Conservation (phyloP, 1,284 basidiomycete genomes). For the Cryptococcus amylolentus region DNA sequence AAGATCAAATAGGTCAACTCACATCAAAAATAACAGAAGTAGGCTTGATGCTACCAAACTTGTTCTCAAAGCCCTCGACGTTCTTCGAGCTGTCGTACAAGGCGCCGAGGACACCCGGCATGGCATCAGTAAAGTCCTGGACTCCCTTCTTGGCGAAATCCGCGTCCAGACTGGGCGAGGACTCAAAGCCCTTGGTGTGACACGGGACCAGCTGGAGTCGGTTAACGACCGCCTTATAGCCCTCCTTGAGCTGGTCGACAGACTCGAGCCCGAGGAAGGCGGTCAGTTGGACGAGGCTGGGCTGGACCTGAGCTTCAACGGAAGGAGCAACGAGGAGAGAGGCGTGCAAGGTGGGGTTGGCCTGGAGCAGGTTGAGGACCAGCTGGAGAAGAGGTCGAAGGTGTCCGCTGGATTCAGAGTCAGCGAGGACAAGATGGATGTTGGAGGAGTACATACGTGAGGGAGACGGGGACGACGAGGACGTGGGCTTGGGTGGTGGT, state of each 20-base stretch:
- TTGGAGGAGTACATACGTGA: neutral
- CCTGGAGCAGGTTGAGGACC: conserved; percentile 17
- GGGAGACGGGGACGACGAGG: neutral
- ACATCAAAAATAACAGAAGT: conserved; percentile 19
- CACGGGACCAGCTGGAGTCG: conserved; percentile 8
- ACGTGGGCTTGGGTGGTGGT: neutral
- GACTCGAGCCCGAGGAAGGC: conserved; percentile 1
- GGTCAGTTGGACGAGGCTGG: conserved; percentile 10
- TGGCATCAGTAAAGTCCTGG: conserved; percentile 13
- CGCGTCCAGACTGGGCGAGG: neutral
- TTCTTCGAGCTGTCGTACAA: conserved; percentile 3
- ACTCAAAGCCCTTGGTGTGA: conserved; percentile 2
- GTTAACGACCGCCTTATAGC: neutral
- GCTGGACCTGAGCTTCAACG: conserved; percentile 3
- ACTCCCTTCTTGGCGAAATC: conserved; percentile 7
- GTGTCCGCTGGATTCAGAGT: conserved; percentile 19
- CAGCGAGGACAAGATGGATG: neutral
- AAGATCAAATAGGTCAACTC: conserved; percentile 7
- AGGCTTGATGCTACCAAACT: conserved; percentile 13
- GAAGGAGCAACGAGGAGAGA: conserved; percentile 19
- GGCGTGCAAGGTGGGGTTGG: conserved; percentile 21
- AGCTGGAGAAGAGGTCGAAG: conserved; percentile 25
- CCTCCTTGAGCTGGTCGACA: too few species aligned
- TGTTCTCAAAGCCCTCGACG: conserved; percentile 10
- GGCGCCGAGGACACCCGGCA: conserved; percentile 9